These are phyloP conservation scores for Chenopodium album DNA, from an alignment of 148 eudicot genomes.

Conservation along the genomic window DNA sequence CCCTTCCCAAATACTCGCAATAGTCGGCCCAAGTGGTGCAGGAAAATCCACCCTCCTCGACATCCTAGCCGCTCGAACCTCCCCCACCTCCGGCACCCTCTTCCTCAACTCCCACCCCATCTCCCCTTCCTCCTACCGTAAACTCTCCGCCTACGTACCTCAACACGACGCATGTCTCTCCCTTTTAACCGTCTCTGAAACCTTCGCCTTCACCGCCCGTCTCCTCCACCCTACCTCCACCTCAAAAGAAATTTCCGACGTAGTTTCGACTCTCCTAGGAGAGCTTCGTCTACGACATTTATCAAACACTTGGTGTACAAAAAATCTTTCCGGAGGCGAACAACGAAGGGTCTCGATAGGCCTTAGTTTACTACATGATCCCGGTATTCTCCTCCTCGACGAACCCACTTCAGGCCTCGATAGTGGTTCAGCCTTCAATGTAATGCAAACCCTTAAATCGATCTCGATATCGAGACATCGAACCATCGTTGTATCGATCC, in stretches of 20 bases:
- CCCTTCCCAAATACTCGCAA: slow-evolving; percentile 82
- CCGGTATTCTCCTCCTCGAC: slow-evolving; percentile 67
- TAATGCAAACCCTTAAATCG: slow-evolving; percentile 61
- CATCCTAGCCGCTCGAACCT: slow-evolving; percentile 68
- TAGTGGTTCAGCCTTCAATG: slow-evolving; percentile 62
- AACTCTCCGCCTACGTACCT: slow-evolving; percentile 80
- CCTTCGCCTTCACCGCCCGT: slow-evolving; percentile 67
- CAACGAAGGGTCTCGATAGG: slow-evolving; percentile 86
- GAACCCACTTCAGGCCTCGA: slow-evolving; percentile 97
- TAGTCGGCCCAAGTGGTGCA: slow-evolving; percentile 91
- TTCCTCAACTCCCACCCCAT: slow-evolving; percentile 62
- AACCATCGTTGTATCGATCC: slow-evolving; percentile 71
- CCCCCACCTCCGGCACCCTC: slow-evolving; percentile 58
- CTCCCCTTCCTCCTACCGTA: slow-evolving; percentile 50
- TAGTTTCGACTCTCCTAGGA: slow-evolving; percentile 41
- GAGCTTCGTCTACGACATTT: slow-evolving; percentile 66
- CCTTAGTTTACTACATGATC: slow-evolving; percentile 73
- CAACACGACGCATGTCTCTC: slow-evolving; percentile 77
- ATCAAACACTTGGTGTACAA: slow-evolving; percentile 41
- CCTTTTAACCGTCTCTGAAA: slow-evolving; percentile 66
- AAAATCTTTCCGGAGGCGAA: slow-evolving; percentile 76
- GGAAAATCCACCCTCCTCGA: slow-evolving; percentile 86
- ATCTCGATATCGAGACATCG: slow-evolving; percentile 47
- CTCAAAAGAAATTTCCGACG: slow-evolving; percentile 12
- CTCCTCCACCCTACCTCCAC: slow-evolving; percentile 50